Percentiles rank a stretch among this genome's conserved stretches.
Conservation (phyloP, 768 basidiomycete species). For the Tylopilus sp. region DNA sequence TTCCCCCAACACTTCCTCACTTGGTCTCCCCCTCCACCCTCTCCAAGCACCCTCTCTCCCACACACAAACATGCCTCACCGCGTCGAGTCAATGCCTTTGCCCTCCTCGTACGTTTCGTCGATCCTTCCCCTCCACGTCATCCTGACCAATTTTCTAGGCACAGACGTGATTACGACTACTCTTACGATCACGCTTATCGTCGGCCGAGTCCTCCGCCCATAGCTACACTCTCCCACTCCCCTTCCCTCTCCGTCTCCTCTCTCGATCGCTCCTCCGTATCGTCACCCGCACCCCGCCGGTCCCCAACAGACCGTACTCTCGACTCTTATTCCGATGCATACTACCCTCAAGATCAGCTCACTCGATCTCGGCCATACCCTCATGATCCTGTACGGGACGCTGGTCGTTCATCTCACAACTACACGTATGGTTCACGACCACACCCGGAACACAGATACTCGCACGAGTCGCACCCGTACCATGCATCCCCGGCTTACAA, state of each 20-base stretch:
- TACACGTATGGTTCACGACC: constrained; percentile 28
- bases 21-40: constrained; percentile 15
- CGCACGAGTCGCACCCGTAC: constrained; percentile 33
- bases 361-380: constrained; percentile 31
- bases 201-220: constrained; percentile 46
- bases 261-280: constrained; percentile 55
- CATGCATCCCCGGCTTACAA: constrained; percentile 24
- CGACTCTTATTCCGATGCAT: constrained; percentile 36
- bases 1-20: constrained; percentile 21
- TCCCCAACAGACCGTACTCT: constrained; percentile 33
- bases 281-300: constrained; percentile 53
- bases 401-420: constrained; percentile 33
- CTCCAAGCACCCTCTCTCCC: constrained; percentile 14
- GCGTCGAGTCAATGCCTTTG: constrained; percentile 40
- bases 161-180: constrained; percentile 38
- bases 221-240: constrained; percentile 52
- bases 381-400: constrained; percentile 32
- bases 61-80: constrained; percentile 45
- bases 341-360: constrained; percentile 37
- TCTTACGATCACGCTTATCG: constrained; percentile 39
- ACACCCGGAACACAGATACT: constrained; percentile 30
- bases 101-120: constrained; percentile 32
- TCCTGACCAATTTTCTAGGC: constrained; percentile 31
- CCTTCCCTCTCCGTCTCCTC: constrained; percentile 60
- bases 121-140: constrained; percentile 22